Conservation (phyloP, 805 yeast species). For the Metschnikowia cerradonensis region DNA sequence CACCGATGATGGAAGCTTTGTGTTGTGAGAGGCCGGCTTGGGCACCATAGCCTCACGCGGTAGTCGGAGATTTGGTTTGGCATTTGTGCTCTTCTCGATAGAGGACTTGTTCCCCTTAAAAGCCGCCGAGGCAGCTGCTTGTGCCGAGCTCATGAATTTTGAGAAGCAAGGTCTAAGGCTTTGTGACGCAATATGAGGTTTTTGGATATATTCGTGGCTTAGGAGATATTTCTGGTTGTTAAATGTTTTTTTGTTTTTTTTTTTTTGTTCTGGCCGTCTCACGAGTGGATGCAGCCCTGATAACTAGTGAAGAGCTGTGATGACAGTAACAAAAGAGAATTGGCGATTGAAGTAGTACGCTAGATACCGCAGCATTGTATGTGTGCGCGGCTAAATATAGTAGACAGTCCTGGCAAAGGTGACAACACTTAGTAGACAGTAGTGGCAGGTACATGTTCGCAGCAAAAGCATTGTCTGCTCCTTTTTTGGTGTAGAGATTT, state of each 20-base stretch:
- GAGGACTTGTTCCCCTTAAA: slow-evolving; percentile 24
- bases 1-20: background rate
- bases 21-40: background rate
- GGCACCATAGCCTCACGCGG: background rate
- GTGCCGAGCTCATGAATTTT: slow-evolving; percentile 24
- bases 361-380: background rate
- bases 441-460: background rate
- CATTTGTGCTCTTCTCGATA: background rate
- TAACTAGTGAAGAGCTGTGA: background rate
- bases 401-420: background rate
- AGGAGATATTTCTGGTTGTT: background rate
- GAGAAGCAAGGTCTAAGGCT: background rate
- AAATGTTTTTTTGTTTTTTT: too few relatives aligned
- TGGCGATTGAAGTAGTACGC: background rate
- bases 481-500: too few relatives aligned
- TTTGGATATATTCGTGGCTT: background rate
- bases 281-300: background rate
- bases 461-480: background rate
- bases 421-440: background rate
- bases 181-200: background rate
- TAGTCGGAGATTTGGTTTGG: slow-evolving; percentile 7
- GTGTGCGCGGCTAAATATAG: slow-evolving; percentile 1
- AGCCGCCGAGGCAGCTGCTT: slow-evolving; percentile 45
- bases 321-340: background rate
- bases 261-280: background rate